Evolutionary conservation across 306 rosid species (phyloP), one percentile per base, ranked within the genome.

Genomic region (Quercus aquifolioides): DNA sequence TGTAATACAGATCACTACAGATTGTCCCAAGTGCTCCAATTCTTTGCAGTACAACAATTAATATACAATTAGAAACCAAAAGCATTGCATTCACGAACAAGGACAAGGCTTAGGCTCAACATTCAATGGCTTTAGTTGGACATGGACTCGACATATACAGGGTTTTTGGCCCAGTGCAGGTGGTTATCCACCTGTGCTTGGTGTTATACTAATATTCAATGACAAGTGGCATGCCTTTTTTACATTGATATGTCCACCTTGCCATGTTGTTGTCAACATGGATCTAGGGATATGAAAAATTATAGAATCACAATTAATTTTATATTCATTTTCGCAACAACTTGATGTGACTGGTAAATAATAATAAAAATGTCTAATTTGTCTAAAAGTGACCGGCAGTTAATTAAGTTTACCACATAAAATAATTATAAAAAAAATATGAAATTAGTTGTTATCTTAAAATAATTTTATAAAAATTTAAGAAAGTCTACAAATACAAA

Each of bases 321-420:
- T 41, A 0, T 41, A 7, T 0, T 7, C 11, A 38, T 38, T 38
- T 38, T 38, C 3, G 0, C 46, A 38, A 1, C 10, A 38, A 8
- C 11, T 8, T 41, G 10, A 0, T 0, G 10, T 1, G 43, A 38
- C 0, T 2, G 11, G 0, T 41, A 1, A 38, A 38, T 41, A 7
- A 23, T 23, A 8, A 7, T 0, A 2, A 38, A 38, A 38, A 38
- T 0, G 0, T 0, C 0, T 0, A 7, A 1, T 7, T 38, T 38
- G 0, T 2, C 11, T 38, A 2, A 38, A 2, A 38, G 1, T 38
- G 0, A 7, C 0, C 7, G 10, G 0, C 3, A 38, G 0, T 0
- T 38, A 7, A 38, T 38, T 38, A 38, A 0, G 0, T 7, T 0
- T 38, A 0, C 0, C 0, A 7, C 0, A 38, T 7, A 38, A 38